Evolutionary conservation across 73 alveolate species (phyloP), one percentile per base, ranked within the genome.

Genomic region (Symbiodinium natans): DNA sequence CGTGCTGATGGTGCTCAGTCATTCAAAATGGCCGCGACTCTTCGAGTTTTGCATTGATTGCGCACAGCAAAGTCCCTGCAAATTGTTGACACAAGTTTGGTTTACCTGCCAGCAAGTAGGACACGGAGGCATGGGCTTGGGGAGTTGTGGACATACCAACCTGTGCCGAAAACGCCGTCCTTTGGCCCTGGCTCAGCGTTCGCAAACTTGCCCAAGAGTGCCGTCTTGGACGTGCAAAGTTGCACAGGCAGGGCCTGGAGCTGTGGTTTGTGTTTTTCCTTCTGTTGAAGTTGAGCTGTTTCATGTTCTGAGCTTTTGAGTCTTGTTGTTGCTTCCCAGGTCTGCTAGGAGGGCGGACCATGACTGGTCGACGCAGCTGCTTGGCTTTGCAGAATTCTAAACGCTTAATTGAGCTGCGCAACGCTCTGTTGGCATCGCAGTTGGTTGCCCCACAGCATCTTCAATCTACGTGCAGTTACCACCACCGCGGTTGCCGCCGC

Each of bases 401-500:
- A 52, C 68, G 21, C 17, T 21, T 52, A 17, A 52, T 0, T 4
- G 6, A 43, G 11, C 1, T 23, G 38, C 31, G 34, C 36, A 63
- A 15, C 34, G 25, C 25, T 63, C 15, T 63, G 34, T 17, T 11
- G 36, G 9, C 77, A 27, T 63, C 34, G n/a, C n/a, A n/a, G n/a
- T n/a, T n/a, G n/a, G n/a, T 23, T 63, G 77, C 77, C 77, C 36
- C 59, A 6, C 13, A 9, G 59, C 59, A 46, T 6, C 59, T 46
- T 6, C 59, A 46, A 59, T 19, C 33, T 59, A 3, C 15, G 48
- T 23, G 33, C 97, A 90, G 97, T 90, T 73, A 41, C 87, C 43
- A 71, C 97, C 36, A 39, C 97, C n/a, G 97, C 97, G 33, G 97
- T 85, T 40, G 97, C 77, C 39, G 83, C 97, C 71, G 94, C 94